Evolutionary conservation across 768 basidiomycete genomes (phyloP), one percentile per base, ranked within the genome.

Genomic region (Gelatoporia subvermispora): DNA sequence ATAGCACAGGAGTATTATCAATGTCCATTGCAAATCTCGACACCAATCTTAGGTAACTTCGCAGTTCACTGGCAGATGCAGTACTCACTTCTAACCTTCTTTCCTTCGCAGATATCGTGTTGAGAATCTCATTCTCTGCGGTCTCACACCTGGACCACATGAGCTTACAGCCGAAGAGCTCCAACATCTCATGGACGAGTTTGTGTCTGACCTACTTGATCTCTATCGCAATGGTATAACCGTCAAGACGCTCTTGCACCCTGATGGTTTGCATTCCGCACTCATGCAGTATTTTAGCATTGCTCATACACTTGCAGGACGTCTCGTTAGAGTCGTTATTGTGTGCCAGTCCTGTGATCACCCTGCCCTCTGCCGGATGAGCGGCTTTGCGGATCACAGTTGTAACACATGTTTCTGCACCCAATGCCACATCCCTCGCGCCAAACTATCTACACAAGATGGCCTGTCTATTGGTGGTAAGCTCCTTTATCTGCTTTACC

Each of bases 291-390:
- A 34, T 4, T 21, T 11, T 10, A 9, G 10, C 37, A 38, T 20
- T 5, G 37, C 37, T 31, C 37, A 23, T 43, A 28, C 8, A 31
- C 16, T 21, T 45, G 17, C 37, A 55, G 67, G 70, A 23, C 49
- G 47, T 4, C 47, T 25, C 43, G 38, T 49, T 22, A 52, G 40
- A 5, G 36, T 47, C 24, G 47, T 52, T 8, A 28, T 74, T 2
- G 54, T 66, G 0, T 47, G 54, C 4, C 45, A 63, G 0, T 50
- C 70, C 2, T 70, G 67, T 41, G 72, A 76, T 46, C 60, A 73
- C 15, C 69, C 62, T 1, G 71, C 66, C 16, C 45, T 41, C 21
- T 40, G 48, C 37, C 51, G 36, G 41, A 48, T 54, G 21, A 55
- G 35, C 48, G 54, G 48, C 48, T 58, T 55, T 61, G 59, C 42